Conservation (phyloP, 169 alveolate genomes). For the Eimeria sp. region DNA sequence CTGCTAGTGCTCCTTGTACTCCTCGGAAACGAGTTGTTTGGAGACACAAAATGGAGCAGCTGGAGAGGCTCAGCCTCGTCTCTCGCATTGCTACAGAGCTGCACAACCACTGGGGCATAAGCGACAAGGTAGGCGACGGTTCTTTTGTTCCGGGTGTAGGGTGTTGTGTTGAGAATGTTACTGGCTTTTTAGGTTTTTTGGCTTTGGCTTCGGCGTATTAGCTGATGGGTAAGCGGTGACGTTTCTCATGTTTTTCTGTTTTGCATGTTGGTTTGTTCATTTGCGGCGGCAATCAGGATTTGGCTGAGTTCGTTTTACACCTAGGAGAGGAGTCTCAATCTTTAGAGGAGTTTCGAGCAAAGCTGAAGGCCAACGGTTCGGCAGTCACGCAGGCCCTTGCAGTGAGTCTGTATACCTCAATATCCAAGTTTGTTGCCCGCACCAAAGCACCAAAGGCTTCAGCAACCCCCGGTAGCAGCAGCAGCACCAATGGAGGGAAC, state of each 20-base stretch:
- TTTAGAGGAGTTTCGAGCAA: slow-evolving; percentile 70
- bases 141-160: background rate
- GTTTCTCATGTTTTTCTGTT: background rate
- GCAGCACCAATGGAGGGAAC: background rate
- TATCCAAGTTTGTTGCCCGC: slow-evolving; percentile 46
- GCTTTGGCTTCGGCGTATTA: background rate
- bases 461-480: background rate
- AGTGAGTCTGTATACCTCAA: slow-evolving; percentile 84
- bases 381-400: slow-evolving; percentile 83
- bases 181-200: background rate
- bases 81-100: slow-evolving; percentile 84
- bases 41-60: slow-evolving; percentile 71
- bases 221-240: background rate
- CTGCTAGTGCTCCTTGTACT: background rate
- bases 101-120: slow-evolving; percentile 84
- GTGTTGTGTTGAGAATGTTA: too few species aligned
- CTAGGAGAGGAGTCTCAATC: slow-evolving; percentile 78
- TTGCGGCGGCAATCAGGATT: background rate
- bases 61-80: slow-evolving; percentile 79
- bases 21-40: too few species aligned
- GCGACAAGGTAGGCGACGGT: slow-evolving; percentile 62
- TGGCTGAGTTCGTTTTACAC: slow-evolving; percentile 85
- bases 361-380: slow-evolving; percentile 81
- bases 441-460: background rate
- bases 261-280: background rate